Base-by-base conservation (phyloP, 2,329 filamentous ascomycete genomes). In the Neofusicoccum laricinum region DNA sequence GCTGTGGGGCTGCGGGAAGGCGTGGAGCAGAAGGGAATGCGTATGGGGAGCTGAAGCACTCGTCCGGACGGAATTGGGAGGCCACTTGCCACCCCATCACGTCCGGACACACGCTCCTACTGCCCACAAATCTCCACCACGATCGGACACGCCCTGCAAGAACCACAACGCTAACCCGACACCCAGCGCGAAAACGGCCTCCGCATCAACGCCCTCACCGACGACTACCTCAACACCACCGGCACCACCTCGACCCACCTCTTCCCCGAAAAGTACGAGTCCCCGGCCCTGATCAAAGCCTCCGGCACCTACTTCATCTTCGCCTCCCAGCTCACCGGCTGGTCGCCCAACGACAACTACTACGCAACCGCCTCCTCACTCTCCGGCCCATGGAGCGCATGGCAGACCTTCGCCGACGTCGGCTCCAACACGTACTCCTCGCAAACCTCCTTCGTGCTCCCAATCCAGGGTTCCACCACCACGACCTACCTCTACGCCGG, bases 261-360 rank as follows among this genome's bases (percentile, higher is more conserved):
- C 1, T 89, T 84, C 80, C 72, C 72, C 2, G 80, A 85, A 51
- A 80, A 81, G 53, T 84, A 85, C 63, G 88, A 91, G 70, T 79
- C 88, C 0, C 88, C 88, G 0, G 87, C 88, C 0, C 78, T 90
- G 40, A 72, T 88, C 63, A 90, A 90, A 73, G 81, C 82, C 7
- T 79, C 83, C 14, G 83, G 81, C 0, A 81, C 82, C 0, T 90
- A 89, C 73, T 90, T 85, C 74, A 85, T 90, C 76, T 89, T 90
- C 70, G 87, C 84, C 2, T 87, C 84, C 0, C 72, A 75, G 45
- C 71, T 77, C 1, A 71, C 71, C 0, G 75, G 75, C 45, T 78
- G 82, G 48, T 78, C 84, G 64, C 77, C 87, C 10, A 89, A 89
- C 67, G 88, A 90, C 71, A 90, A 90, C 69, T 80, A 84, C 38